Conservation (phyloP, 495 filamentous ascomycete species). For the Penicillium alfredii region DNA sequence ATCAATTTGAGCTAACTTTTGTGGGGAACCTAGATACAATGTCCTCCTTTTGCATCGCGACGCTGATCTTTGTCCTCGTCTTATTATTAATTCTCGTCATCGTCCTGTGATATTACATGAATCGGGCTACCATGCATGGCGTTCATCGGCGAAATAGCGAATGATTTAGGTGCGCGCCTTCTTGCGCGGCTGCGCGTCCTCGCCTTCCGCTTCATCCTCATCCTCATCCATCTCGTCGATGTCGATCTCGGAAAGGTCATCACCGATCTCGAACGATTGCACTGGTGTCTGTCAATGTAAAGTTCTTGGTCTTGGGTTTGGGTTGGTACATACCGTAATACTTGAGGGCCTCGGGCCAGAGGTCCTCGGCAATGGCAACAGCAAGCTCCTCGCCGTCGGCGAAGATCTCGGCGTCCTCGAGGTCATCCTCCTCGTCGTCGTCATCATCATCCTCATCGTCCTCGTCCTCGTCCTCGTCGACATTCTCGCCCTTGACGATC, state of each 20-base stretch:
- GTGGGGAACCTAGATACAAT: constrained; percentile 57
- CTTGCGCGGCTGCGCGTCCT: constrained; percentile 37
- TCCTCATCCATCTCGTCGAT: constrained; percentile 30
- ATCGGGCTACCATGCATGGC: constrained; percentile 18
- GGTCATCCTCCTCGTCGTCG: constrained; percentile 48
- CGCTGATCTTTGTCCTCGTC: constrained; percentile 80
- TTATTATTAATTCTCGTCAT: constrained; percentile 71
- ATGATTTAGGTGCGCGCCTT: constrained; percentile 34
- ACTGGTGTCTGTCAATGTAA: no score
- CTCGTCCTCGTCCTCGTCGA: constrained; percentile 38
- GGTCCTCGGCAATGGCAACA: constrained; percentile 71
- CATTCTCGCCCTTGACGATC: constrained; percentile 48
- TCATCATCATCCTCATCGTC: constrained; percentile 45
- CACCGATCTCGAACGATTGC: constrained; percentile 28
- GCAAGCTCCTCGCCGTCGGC: constrained; percentile 74
- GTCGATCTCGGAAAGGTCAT: constrained; percentile 27
- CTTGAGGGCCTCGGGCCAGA: constrained; percentile 81
- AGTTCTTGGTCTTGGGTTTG: constrained; percentile 1
- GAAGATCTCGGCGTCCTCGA: constrained; percentile 68
- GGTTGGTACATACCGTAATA: constrained; percentile 69
- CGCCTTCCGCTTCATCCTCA: constrained; percentile 28
- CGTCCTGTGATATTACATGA: constrained; percentile 44
- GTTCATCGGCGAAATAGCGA: constrained; percentile 13
- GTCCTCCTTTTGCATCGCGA: constrained; percentile 87
- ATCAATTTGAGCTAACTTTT: constrained; percentile 27